Evolutionary conservation across 768 basidiomycete genomes (phyloP).

Genomic region (Podaxis sp.): DNA sequence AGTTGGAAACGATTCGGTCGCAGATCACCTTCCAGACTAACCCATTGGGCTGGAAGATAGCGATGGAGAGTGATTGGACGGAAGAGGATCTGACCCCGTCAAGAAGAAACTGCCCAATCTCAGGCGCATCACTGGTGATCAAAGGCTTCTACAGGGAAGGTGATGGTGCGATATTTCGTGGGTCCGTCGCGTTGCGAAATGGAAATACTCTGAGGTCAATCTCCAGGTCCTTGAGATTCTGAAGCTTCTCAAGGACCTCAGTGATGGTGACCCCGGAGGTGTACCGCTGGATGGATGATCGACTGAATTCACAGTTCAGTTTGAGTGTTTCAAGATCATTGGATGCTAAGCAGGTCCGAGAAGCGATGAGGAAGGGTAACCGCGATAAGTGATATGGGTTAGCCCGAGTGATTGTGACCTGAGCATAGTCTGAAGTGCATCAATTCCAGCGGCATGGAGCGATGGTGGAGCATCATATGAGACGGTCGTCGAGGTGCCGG

Average conservation of each 20-base stretch:
- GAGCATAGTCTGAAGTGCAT: not conserved
- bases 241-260: not conserved
- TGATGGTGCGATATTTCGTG: not conserved
- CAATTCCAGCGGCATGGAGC: not conserved
- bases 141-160: not conserved
- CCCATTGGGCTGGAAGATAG: not conserved
- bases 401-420: not conserved
- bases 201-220: constrained; percentile 5
- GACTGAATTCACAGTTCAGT: not conserved
- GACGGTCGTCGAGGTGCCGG: not conserved
- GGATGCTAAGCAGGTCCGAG: not conserved
- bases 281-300: not conserved
- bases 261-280: not conserved
- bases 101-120: not conserved
- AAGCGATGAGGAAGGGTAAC: not conserved
- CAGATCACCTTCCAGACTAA: constrained; percentile 1
- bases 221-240: constrained; percentile 1
- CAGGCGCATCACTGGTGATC: not conserved
- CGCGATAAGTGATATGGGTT: not conserved
- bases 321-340: not conserved
- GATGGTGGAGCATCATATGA: not conserved
- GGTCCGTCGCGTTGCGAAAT: not conserved
- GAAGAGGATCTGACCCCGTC: not conserved
- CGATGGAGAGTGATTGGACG: not conserved
- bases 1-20: not conserved